Base-by-base conservation (phyloP, 495 filamentous ascomycete genomes). In the Diplogelasinospora grovesii region DNA sequence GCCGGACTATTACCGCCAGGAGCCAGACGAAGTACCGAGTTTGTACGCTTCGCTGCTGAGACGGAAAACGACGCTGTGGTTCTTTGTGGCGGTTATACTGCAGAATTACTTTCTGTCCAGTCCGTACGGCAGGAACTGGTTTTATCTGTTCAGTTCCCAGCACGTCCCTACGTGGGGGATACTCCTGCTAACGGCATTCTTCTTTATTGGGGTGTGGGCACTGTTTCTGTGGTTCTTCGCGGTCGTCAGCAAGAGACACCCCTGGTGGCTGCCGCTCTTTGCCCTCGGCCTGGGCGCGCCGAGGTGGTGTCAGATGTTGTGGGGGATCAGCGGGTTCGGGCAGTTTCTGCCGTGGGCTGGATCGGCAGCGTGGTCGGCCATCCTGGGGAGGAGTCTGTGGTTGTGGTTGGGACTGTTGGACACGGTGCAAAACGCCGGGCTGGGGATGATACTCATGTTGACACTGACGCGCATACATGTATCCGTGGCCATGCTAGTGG, bases 231-330 rank as follows among this genome's bases (percentile, higher is more conserved):
- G 41, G 15, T 38, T 71, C 41, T 77, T 81, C 41, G 51, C 67
- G 11, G 39, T 48, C 35, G 50, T 74, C 3, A 68, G 67, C 22
- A 73, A 67, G 36, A 59, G 60, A 10, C 78, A 81, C 58, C 63
- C 60, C 5, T 81, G 78, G 78, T 70, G 79, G 46, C 48, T 81
- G n/a, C 78, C 78, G n/a, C 69, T 81, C 35, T 80, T 80, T 48
- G 78, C 76, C 9, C 64, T 79, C 43, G 74, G 75, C 25, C 61
- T 82, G 6, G 73, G 74, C 8, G 70, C 73, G 0, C 78, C 78
- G 0, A 59, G 75, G 16, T 82, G 78, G 77, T 66, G 64, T 16
- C 78, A 81, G 56, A 78, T 76, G 53, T 61, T 78, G 30, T 82
- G 78, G 78, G 66, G 62, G 11, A 69, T 64, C 0, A 74, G 70